These are phyloP conservation scores for Ceratobasidium sp. DNA, from an alignment of 1,284 basidiomycete genomes.

Conservation along the genomic window DNA sequence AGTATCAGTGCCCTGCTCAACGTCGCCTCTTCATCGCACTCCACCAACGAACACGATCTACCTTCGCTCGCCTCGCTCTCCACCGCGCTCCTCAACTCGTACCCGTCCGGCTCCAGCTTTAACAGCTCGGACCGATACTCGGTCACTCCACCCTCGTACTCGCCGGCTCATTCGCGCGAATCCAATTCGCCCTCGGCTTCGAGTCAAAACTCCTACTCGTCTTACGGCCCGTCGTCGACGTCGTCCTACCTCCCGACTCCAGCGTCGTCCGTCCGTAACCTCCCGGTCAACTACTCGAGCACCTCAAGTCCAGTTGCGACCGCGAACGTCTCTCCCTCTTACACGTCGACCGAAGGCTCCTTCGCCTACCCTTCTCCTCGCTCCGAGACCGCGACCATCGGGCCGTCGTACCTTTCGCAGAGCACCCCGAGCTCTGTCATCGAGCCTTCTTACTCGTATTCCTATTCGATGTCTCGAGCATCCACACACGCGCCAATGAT, in stretches of 20 bases:
- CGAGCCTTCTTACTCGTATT: constrained; percentile 3
- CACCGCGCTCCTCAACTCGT: constrained; percentile 30
- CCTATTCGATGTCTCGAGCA: constrained; percentile 33
- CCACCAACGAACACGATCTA: constrained; percentile 38
- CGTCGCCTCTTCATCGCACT: constrained; percentile 41
- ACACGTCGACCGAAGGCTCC: constrained; percentile 18
- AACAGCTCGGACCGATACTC: constrained; percentile 19
- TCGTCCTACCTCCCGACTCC: constrained; percentile 31
- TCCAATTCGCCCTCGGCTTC: constrained; percentile 24
- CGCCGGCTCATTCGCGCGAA: constrained; percentile 28
- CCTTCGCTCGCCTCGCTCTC: constrained; percentile 31
- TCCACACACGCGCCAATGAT: constrained; percentile 29
- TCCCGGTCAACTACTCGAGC: no score
- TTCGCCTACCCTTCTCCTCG: constrained; percentile 32
- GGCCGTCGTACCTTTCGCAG: constrained; percentile 26
- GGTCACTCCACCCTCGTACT: background rate
- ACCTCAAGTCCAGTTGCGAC: no score
- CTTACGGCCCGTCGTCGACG: constrained; percentile 7
- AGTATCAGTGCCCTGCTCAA: constrained; percentile 40
- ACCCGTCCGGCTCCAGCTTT: constrained; percentile 1
- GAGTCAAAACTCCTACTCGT: background rate
- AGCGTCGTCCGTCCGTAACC: constrained; percentile 34
- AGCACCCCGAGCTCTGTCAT: background rate
- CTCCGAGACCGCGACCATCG: constrained; percentile 37
- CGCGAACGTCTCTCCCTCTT: constrained; percentile 12